Evolutionary conservation across 2,329 filamentous ascomycete species (phyloP).

Genomic region (Bertia moriformis): DNA sequence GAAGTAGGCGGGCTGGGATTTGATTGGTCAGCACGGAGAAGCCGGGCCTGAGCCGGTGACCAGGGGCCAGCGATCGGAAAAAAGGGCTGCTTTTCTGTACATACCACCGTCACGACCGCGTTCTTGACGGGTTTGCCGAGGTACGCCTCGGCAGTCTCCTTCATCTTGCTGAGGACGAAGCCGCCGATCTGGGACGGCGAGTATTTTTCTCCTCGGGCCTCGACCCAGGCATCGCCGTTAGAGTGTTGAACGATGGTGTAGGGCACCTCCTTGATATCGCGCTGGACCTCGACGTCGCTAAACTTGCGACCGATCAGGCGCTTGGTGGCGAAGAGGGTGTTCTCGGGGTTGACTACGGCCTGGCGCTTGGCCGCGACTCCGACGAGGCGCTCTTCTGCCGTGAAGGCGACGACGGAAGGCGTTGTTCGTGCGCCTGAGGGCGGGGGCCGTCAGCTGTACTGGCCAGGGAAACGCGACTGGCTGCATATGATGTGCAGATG

Average conservation of each 20-base stretch:
- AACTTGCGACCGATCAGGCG: constrained; percentile 97
- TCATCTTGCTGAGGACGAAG: constrained; percentile 96
- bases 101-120: constrained; percentile 76
- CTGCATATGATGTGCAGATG: not conserved
- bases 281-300: constrained; percentile 82
- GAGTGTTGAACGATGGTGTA: constrained; percentile 97
- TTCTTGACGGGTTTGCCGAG: constrained; percentile 85
- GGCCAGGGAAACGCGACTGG: not conserved
- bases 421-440: constrained; percentile 67
- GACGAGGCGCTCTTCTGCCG: constrained; percentile 87
- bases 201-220: constrained; percentile 86
- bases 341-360: constrained; percentile 95
- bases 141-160: constrained; percentile 92
- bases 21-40: not conserved
- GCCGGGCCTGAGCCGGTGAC: no score
- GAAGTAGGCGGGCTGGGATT: constrained; percentile 69
- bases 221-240: constrained; percentile 93
- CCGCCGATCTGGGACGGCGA: constrained; percentile 97
- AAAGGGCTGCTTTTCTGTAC: not conserved
- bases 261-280: constrained; percentile 91
- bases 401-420: constrained; percentile 88
- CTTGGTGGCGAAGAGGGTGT: constrained; percentile 97
- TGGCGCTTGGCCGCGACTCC: constrained; percentile 97
- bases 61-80: not conserved
- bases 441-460: no score